These are phyloP conservation scores for Lichtheimia corymbifera DNA, from an alignment of 371 early-diverging fungal genomes.

Conservation along the genomic window DNA sequence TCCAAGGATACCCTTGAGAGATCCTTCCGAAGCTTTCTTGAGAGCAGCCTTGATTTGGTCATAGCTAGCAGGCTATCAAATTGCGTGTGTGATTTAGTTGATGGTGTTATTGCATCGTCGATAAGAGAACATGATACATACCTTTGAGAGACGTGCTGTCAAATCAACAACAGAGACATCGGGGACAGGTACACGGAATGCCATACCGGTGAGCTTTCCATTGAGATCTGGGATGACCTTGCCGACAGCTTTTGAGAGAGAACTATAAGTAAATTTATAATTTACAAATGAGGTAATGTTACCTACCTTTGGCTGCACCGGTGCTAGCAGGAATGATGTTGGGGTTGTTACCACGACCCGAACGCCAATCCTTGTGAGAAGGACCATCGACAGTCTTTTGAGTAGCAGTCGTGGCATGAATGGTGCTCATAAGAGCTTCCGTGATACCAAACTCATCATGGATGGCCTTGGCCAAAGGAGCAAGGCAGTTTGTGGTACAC, in stretches of 20 bases:
- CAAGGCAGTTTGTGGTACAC: conserved; percentile 99
- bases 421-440: conserved; percentile 94
- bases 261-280: too few relatives aligned
- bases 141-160: conserved; percentile 87
- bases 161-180: conserved; percentile 99
- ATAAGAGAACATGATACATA: not conserved
- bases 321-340: conserved; percentile 99
- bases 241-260: conserved; percentile 83
- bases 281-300: too few relatives aligned
- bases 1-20: conserved; percentile 92
- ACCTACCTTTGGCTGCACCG: conserved; percentile 94
- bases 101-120: not conserved
- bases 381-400: conserved; percentile 99
- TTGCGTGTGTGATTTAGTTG: not conserved
- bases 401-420: conserved; percentile 98
- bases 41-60: conserved; percentile 86
- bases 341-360: conserved; percentile 92
- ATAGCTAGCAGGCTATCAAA: conserved; percentile 73
- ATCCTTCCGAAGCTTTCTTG: conserved; percentile 81
- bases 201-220: conserved; percentile 99
- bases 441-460: conserved; percentile 92
- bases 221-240: conserved; percentile 97
- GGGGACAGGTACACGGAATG: conserved; percentile 97
- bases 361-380: conserved; percentile 96
- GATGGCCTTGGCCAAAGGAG: conserved; percentile 98